phyloP scores from a whole-genome alignment of 2,329 filamentous ascomycete genomes.

The Aspergillus sclerotialis region DNA sequence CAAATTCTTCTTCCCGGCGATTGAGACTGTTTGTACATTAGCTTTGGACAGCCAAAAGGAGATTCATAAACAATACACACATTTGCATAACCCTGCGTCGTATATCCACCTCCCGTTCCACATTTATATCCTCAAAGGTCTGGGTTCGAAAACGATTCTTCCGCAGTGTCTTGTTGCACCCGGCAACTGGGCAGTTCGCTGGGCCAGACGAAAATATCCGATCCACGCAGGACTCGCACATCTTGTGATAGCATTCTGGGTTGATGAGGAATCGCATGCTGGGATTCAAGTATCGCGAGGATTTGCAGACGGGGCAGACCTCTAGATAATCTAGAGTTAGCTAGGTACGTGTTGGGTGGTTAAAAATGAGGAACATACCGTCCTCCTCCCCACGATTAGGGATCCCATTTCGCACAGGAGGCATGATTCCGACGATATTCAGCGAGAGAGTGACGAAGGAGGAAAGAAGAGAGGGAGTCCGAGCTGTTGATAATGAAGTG shows the following conservation, averaged over 20 bases:
- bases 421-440: conserved; percentile 17
- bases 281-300: conserved; percentile 87
- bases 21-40: conserved; percentile 60
- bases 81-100: conserved; percentile 64
- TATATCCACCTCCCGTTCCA: conserved; percentile 93
- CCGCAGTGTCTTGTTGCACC: conserved; percentile 78
- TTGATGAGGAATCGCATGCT: conserved; percentile 95
- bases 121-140: conserved; percentile 79
- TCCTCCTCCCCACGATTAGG: conserved; percentile 36
- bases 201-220: conserved; percentile 90
- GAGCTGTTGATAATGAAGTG: conserved; percentile 7
- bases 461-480: conserved; percentile 3
- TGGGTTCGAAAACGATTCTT: conserved; percentile 77
- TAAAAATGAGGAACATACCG: conserved; percentile 19
- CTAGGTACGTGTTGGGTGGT: neutral
- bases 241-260: conserved; percentile 97
- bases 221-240: conserved; percentile 94
- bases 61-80: conserved; percentile 25
- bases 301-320: conserved; percentile 96
- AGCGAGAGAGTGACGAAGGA: conserved; percentile 3
- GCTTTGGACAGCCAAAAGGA: neutral
- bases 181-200: conserved; percentile 83
- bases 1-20: conserved; percentile 83
- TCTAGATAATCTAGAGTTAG: conserved; percentile 42
- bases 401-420: conserved; percentile 23